These are phyloP conservation scores for Candida palmyrensis DNA, from an alignment of 805 yeast species.

Conservation along the genomic window DNA sequence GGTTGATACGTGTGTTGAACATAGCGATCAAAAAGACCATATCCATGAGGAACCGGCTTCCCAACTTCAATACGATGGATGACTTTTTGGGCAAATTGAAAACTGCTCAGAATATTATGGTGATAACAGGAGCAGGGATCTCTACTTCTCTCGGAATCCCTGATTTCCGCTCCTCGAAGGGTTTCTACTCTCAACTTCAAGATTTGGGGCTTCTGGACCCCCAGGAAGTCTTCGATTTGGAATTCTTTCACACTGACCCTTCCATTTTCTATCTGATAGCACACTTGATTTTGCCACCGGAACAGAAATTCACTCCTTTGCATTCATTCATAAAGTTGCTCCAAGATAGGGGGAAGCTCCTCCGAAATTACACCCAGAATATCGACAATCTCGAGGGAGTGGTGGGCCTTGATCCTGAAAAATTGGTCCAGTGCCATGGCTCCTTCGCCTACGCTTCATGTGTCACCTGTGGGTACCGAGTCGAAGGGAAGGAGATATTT, in stretches of 20 bases:
- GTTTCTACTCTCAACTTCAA: constrained; percentile 55
- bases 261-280: constrained; percentile 38
- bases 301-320: constrained; percentile 29
- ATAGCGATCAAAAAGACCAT: constrained; percentile 62
- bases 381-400: constrained; percentile 43
- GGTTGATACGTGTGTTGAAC: constrained; percentile 49
- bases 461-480: constrained; percentile 63
- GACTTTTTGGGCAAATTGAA: constrained; percentile 50
- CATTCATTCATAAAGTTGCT: constrained; percentile 34
- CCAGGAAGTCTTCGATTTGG: constrained; percentile 40
- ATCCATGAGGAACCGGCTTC: constrained; percentile 49
- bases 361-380: constrained; percentile 41
- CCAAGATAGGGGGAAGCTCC: constrained; percentile 31
- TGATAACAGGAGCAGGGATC: constrained; percentile 43
- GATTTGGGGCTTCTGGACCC: constrained; percentile 42
- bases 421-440: constrained; percentile 80
- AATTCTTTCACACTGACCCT: constrained; percentile 33
- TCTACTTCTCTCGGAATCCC: constrained; percentile 42
- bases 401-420: constrained; percentile 47
- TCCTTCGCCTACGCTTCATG: constrained; percentile 70
- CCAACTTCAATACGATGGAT: constrained; percentile 51
- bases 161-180: constrained; percentile 46
- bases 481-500: constrained; percentile 41
- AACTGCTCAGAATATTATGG: constrained; percentile 41
- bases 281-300: constrained; percentile 40